Evolutionary conservation across 1,284 basidiomycete species (phyloP), one percentile per base, ranked within the genome.

Genomic region (Omphalotus olearius): DNA sequence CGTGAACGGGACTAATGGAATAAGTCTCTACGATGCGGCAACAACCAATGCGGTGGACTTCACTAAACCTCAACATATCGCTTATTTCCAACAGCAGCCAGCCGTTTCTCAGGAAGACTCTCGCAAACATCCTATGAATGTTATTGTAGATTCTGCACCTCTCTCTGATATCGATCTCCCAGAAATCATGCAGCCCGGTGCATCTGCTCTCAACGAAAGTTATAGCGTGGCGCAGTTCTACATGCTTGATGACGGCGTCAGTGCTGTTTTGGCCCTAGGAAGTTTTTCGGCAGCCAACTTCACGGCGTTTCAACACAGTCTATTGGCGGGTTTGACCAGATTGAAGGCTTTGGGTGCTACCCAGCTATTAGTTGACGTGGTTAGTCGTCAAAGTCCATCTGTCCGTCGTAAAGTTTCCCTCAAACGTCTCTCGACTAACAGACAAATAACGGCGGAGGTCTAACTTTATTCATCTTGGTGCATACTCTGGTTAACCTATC

Each of bases 371-470:
- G 76, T 83, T 13, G 81, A 83, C 64, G 75, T 83, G 55, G 79
- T 77, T 54, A 53, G 74, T 67, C 1, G 14, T 37, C 23, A 9
- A 37, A 18, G 3, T 45, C 43, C 25, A 16, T 30, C 20, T 7
- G 17, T 28, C 36, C 42, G 25, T 51, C 30, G 30, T 4, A 13
- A 33, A 5, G 4, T 28, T 28, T 44, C 40, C 26, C 13, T 62
- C 20, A 35, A 61, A 58, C 14, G 18, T 9, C 13, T 25, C 40
- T 52, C 41, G 23, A 6, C 17, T 49, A 13, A 14, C 51, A 81
- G 79, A 75, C 76, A 4, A 81, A 82, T 60, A 83, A 82, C 56
- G 80, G 80, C 39, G 80, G 81, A 55, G 81, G 74, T 69, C 61
- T 57, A 62, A 42, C n/a, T 14, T 42, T 10, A 16, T 45, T 26